Conservation (phyloP, 176 grass and related monocot genomes). For the Eragrostis curvula region DNA sequence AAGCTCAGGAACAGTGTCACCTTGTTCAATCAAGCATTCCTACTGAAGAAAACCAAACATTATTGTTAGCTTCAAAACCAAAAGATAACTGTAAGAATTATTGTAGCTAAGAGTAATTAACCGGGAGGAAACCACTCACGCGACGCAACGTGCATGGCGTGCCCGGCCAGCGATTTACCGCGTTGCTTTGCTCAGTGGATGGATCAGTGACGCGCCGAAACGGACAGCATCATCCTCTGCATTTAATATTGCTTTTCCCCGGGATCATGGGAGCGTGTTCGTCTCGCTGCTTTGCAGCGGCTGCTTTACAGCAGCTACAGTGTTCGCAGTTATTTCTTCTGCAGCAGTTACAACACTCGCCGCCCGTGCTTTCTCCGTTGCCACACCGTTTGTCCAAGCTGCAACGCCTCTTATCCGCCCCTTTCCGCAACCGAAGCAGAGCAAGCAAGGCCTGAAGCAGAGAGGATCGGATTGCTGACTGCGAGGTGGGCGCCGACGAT, state of each 20-base stretch:
- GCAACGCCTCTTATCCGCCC: not conserved
- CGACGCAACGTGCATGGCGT: not conserved
- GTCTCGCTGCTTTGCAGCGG: no score
- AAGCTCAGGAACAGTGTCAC: not conserved
- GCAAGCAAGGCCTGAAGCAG: not conserved
- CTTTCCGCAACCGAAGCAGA: not conserved
- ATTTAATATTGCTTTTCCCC: not conserved
- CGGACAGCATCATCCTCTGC: not conserved
- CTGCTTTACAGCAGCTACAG: no score
- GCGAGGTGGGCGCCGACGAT: not conserved
- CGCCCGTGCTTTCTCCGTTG: not conserved
- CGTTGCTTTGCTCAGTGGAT: not conserved
- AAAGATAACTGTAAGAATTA: not conserved
- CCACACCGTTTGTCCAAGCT: not conserved
- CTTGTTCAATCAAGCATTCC: not conserved
- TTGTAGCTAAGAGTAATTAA: not conserved
- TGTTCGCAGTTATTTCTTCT: no score
- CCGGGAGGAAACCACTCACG: not conserved
- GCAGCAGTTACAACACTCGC: no score
- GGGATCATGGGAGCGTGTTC: no score
- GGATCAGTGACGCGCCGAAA: not conserved
- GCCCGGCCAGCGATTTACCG: not conserved
- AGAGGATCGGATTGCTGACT: no score
- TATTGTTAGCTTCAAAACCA: not conserved
- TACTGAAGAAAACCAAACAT: not conserved